Conservation (phyloP, 2,329 filamentous ascomycete species). For the Taxawa tesnikishii region DNA sequence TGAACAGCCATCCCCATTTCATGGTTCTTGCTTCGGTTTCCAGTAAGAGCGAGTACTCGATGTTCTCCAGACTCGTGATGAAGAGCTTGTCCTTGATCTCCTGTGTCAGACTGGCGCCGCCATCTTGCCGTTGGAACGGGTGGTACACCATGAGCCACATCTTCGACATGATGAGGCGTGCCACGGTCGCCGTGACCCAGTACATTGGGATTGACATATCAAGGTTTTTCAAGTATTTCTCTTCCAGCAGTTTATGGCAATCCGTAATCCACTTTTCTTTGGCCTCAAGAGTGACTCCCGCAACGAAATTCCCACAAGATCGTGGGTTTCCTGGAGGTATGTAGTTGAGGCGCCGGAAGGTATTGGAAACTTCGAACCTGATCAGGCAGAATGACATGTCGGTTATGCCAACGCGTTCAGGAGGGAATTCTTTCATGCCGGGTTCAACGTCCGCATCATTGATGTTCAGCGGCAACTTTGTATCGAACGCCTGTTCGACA, state of each 20-base stretch:
- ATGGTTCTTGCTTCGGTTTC: conserved; percentile 49
- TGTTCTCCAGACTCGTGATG: conserved; percentile 58
- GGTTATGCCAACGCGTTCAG: conserved; percentile 40
- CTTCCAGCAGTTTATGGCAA: conserved; percentile 33
- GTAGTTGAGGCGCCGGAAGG: conserved; percentile 32
- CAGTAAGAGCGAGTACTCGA: conserved; percentile 57
- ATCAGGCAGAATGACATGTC: conserved; percentile 45
- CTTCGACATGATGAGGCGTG: conserved; percentile 62
- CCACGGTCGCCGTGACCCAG: conserved; percentile 57
- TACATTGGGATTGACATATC: conserved; percentile 48
- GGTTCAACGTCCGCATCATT: conserved; percentile 42
- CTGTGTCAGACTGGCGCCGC: conserved; percentile 43
- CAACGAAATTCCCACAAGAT: conserved; percentile 29
- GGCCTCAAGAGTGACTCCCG: conserved; percentile 30
- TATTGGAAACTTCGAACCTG: conserved; percentile 38
- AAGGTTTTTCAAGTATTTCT: conserved; percentile 36
- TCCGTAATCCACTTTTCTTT: conserved; percentile 39
- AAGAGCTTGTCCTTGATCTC: conserved; percentile 59
- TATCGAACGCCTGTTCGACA: conserved; percentile 46
- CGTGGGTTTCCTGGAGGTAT: conserved; percentile 28
- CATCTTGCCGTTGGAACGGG: conserved; percentile 51
- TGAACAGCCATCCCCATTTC: conserved; percentile 55
- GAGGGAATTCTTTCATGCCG: conserved; percentile 34
- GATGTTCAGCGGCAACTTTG: conserved; percentile 44
- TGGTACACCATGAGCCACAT: conserved; percentile 69